phyloP scores from a whole-genome alignment of 2,329 filamentous ascomycete genomes.

The Epicoccum nigrum region DNA sequence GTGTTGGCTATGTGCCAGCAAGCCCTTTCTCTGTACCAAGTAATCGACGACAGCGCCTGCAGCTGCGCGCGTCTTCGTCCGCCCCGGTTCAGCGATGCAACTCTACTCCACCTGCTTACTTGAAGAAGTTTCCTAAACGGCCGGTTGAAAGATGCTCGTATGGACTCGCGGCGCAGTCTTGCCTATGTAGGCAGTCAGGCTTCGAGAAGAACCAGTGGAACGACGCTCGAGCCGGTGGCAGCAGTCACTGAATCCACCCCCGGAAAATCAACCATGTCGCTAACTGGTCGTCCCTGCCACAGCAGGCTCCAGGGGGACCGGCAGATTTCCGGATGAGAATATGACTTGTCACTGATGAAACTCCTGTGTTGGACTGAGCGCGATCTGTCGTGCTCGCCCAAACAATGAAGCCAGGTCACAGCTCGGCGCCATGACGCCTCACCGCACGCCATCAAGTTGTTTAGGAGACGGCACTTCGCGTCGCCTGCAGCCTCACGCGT shows the following conservation, averaged over 20 bases:
- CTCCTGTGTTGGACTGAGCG: constrained; percentile 15
- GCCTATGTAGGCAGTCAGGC: constrained; percentile 26
- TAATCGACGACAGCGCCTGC: constrained; percentile 15
- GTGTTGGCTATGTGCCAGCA: constrained; percentile 8
- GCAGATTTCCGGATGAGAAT: constrained; percentile 6
- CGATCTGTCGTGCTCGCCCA: constrained; percentile 22
- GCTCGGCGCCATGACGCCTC: constrained; percentile 20
- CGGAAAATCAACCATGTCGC: constrained; percentile 19
- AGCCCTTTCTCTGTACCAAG: constrained; percentile 11
- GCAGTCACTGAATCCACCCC: constrained; percentile 1
- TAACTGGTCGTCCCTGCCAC: constrained; percentile 9
- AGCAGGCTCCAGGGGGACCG: constrained; percentile 10
- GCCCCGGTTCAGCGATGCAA: too few relatives aligned
- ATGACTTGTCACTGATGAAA: constrained; percentile 11
- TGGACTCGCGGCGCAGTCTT: not conserved
- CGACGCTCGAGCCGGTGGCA: constrained; percentile 36
- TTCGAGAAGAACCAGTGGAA: constrained; percentile 37
- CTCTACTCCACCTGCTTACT: too few relatives aligned
- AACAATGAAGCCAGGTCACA: constrained; percentile 9
- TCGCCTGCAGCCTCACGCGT: constrained; percentile 20
- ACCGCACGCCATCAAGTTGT: constrained; percentile 14
- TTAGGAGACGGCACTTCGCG: constrained; percentile 13
- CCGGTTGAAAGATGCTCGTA: too few relatives aligned
- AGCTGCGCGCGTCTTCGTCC: not conserved
- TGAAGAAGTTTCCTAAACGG: not conserved